These are phyloP conservation scores for Aspergillus baeticus DNA, from an alignment of 495 filamentous ascomycete species.

Conservation along the genomic window DNA sequence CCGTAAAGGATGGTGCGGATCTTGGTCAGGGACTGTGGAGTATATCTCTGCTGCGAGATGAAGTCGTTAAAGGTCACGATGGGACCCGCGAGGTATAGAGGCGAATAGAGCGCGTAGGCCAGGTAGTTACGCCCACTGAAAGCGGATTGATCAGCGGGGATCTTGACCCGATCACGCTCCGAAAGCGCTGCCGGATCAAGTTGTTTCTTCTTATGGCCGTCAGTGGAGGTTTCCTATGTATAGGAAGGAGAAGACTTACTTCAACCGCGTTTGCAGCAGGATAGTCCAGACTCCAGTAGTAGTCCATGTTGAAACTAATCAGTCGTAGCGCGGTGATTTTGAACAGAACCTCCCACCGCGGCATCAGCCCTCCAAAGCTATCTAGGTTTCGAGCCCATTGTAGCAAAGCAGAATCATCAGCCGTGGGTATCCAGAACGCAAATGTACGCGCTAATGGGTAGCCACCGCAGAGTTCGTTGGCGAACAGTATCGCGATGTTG, in stretches of 20 bases:
- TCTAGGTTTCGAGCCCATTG: slow-evolving; percentile 69
- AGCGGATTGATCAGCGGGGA: slow-evolving; percentile 66
- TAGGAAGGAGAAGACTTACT: slow-evolving; percentile 53
- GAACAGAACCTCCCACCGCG: slow-evolving; percentile 93
- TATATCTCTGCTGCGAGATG: slow-evolving; percentile 79
- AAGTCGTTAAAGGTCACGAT: slow-evolving; percentile 99
- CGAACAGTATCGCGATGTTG: slow-evolving; percentile 82
- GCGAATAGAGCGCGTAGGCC: slow-evolving; percentile 86
- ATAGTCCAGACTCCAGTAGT: slow-evolving; percentile 84
- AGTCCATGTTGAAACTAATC: slow-evolving; percentile 96
- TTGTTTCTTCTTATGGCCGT: slow-evolving; percentile 93
- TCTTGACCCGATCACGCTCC: slow-evolving; percentile 79
- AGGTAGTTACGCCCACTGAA: slow-evolving; percentile 82
- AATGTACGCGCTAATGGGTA: slow-evolving; percentile 69
- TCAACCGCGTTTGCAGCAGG: slow-evolving; percentile 69
- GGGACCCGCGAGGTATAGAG: slow-evolving; percentile 88
- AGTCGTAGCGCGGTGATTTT: slow-evolving; percentile 92
- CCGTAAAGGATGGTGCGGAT: slow-evolving; percentile 74
- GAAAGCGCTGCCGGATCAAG: slow-evolving; percentile 81
- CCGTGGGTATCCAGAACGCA: slow-evolving; percentile 42
- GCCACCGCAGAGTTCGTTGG: slow-evolving; percentile 80
- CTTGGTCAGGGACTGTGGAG: slow-evolving; percentile 61
- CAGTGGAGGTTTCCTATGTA: slow-evolving; percentile 41
- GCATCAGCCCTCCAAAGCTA: slow-evolving; percentile 72
- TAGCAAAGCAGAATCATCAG: slow-evolving; percentile 39